Evolutionary conservation across 1,284 basidiomycete genomes (phyloP), one percentile per base, ranked within the genome.

Genomic region (Melampsora larici-populina): DNA sequence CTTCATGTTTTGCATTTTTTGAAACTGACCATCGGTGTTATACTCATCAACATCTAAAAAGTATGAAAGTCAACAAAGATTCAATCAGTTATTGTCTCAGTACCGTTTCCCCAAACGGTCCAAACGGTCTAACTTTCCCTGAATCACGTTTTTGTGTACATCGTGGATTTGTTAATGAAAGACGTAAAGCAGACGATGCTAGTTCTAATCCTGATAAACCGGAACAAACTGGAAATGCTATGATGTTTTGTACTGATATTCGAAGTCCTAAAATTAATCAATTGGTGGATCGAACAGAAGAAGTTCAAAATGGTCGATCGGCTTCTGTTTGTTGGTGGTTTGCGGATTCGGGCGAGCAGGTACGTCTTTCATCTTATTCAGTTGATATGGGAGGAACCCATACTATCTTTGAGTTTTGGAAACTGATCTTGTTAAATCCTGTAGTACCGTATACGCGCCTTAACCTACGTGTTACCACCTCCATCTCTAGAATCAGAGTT

Each of bases 321-420:
- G 62, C 72, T 33, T 74, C 72, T 0, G 66, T 74, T 33, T 74
- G 72, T 67, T 74, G 72, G 72, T 74, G 72, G 72, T 74, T 74
- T 48, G 17, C 63, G 18, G 48, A 60, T 24, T 65, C 72, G 5
- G 72, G 72, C 21, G 72, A 74, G 48, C 72, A 74, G 43, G 72
- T 74, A 51, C 24, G 63, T 26, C 18, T 18, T 40, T 64, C 21
- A 8, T 6, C n/a, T 15, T 48, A 64, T 49, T 48, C 17, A 26
- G 2, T 2, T 49, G 2, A 3, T n/a, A 43, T 65, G 24, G 21
- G 21, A 6, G 17, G 48, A 49, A 11, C 48, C 48, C 21, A 11
- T 49, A 3, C 55, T 62, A 21, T 33, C 60, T 40, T 33, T 31
- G 26, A 7, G 18, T 4, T 33, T 40, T 62, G 24, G 33, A 26